phyloP scores from a whole-genome alignment of 345 rosid genomes.

The Draba incana region DNA sequence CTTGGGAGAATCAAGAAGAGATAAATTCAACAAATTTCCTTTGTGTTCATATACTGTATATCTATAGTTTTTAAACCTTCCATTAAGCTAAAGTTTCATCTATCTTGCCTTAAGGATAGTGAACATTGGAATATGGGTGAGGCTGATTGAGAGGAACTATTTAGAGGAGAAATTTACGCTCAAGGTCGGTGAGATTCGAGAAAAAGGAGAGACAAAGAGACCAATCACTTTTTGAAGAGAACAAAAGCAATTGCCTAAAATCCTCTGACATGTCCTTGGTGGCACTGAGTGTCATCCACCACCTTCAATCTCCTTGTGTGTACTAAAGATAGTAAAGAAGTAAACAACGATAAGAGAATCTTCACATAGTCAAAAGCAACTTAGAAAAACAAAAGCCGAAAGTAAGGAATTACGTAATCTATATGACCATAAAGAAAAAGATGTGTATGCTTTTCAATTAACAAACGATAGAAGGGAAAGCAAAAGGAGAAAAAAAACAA shows the following conservation, averaged over 20 bases:
- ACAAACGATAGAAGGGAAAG: slow-evolving; percentile 21
- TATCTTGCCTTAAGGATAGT: slow-evolving; percentile 1
- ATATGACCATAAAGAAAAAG: slow-evolving; percentile 23
- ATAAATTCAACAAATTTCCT: not conserved
- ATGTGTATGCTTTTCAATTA: slow-evolving; percentile 26
- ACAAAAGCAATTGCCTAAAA: slow-evolving; percentile 32
- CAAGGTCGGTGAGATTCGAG: slow-evolving; percentile 42
- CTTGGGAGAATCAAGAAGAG: not conserved
- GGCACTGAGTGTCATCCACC: slow-evolving; percentile 36
- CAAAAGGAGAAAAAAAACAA: slow-evolving; percentile 16
- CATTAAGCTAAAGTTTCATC: not conserved
- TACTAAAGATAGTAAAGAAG: slow-evolving; percentile 31
- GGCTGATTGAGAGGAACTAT: slow-evolving; percentile 20
- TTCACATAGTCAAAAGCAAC: slow-evolving; percentile 40
- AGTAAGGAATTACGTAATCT: slow-evolving; percentile 37
- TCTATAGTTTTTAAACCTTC: not conserved
- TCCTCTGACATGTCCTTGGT: slow-evolving; percentile 31
- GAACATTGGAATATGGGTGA: slow-evolving; percentile 28
- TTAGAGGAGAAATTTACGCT: slow-evolving; percentile 19
- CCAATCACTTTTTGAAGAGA: slow-evolving; percentile 36
- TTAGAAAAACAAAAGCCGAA: slow-evolving; percentile 36
- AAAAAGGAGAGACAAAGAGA: slow-evolving; percentile 39
- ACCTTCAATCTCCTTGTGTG: slow-evolving; percentile 19
- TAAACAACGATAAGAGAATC: slow-evolving; percentile 36
- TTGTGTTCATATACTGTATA: not conserved